A percentile compares a stretch with the other conserved stretches of the same genome.
phyloP scores from a whole-genome alignment of 805 yeast genomes.

The Ogataea glucozyma region DNA sequence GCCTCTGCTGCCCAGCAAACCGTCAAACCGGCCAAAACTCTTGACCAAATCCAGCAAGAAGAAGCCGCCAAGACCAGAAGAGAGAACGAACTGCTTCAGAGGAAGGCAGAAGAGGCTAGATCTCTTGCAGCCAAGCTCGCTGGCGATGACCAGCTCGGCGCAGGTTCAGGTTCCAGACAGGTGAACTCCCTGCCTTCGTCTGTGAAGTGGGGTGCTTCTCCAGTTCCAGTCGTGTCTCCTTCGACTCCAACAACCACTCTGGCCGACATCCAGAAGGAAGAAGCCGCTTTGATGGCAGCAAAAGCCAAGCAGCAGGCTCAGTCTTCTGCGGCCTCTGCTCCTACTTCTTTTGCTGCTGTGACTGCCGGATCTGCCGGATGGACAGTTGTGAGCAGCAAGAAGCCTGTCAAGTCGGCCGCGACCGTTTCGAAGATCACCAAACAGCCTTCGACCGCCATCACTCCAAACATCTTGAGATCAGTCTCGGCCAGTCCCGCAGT shows the following conservation, averaged over 20 bases:
- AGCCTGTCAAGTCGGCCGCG: conserved; percentile 32
- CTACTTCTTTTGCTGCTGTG: conserved; percentile 30
- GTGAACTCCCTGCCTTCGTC: conserved; percentile 39
- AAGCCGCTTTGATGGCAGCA: conserved; percentile 36
- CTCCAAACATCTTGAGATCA: conserved; percentile 40
- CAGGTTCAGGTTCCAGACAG: conserved; percentile 5
- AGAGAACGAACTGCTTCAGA: conserved; percentile 20
- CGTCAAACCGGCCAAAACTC: conserved; percentile 46
- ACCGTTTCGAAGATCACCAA: conserved; percentile 15
- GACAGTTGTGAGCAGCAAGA: conserved; percentile 45
- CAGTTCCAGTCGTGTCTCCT: conserved; percentile 30
- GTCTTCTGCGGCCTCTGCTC: conserved; percentile 17
- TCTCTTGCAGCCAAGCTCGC: conserved; percentile 24
- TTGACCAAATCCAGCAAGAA: conserved; percentile 64
- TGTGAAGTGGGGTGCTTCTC: conserved; percentile 42
- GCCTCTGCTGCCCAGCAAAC: conserved; percentile 24
- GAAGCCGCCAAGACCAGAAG: conserved; percentile 36
- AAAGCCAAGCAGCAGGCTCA: conserved; percentile 28
- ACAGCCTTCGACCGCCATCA: conserved; percentile 24
- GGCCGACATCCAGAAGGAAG: conserved; percentile 64
- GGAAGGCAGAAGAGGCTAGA: conserved; percentile 27
- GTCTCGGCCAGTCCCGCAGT: conserved; percentile 35
- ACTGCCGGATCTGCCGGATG: conserved; percentile 27
- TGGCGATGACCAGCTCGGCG: conserved; percentile 17
- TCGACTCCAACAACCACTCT: conserved; percentile 43